Evolutionary conservation across 192 early-diverging fungal genomes (phyloP).

Genomic region (Gamsiella multidivaricata): DNA sequence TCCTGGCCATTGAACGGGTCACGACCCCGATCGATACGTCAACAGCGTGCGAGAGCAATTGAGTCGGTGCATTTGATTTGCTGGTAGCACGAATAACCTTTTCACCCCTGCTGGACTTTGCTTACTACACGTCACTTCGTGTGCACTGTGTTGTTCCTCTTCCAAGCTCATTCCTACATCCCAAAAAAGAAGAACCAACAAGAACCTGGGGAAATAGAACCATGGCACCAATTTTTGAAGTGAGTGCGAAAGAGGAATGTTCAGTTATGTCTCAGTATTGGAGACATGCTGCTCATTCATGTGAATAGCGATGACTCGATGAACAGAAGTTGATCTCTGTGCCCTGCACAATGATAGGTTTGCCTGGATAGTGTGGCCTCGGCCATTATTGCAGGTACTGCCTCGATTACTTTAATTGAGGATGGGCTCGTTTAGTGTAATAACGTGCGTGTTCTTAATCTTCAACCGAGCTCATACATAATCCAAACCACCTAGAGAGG

Average conservation of each 20-base stretch:
- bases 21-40: conserved; percentile 13
- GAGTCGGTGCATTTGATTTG: conserved; percentile 5
- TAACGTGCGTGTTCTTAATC: too few species aligned
- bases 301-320: too few species aligned
- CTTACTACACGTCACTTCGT: neutral
- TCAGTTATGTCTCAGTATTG: too few species aligned
- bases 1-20: conserved; percentile 4
- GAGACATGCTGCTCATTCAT: too few species aligned
- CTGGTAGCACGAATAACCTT: neutral
- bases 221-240: conserved; percentile 30
- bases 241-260: neutral
- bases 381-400: conserved; percentile 39
- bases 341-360: too few species aligned
- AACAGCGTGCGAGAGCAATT: neutral
- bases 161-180: neutral
- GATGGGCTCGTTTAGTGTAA: too few species aligned
- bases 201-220: neutral
- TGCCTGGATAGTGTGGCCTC: conserved; percentile 44
- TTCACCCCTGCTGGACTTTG: too few species aligned
- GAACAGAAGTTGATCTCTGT: too few species aligned
- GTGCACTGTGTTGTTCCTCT: neutral
- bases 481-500: too few species aligned
- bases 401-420: neutral
- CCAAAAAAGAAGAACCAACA: neutral
- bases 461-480: too few species aligned